A percentile compares a stretch with the other conserved stretches of the same genome.
These are phyloP conservation scores for Abrus pulchellus DNA, from an alignment of 306 rosid species.

Conservation along the genomic window DNA sequence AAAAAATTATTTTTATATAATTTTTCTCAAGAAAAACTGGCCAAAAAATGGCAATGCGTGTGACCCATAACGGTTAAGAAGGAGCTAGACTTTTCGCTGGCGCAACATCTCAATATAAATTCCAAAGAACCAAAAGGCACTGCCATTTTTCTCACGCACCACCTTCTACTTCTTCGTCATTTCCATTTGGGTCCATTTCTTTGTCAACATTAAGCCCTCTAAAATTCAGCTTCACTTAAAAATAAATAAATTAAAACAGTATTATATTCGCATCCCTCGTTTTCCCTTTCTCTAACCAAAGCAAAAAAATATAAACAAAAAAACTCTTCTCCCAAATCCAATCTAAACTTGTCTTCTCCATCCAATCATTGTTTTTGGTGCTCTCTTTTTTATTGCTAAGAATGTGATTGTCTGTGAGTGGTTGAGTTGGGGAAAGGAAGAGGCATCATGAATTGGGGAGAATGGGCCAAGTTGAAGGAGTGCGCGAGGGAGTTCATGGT, in stretches of 20 bases:
- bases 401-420: slow-evolving; percentile 39
- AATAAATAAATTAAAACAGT: neutral
- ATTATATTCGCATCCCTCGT: neutral
- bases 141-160: slow-evolving; percentile 45
- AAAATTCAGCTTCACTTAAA: slow-evolving; percentile 42
- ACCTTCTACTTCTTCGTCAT: slow-evolving; percentile 42
- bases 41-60: neutral
- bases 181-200: slow-evolving; percentile 37
- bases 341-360: neutral
- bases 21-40: too few relatives aligned
- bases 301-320: neutral
- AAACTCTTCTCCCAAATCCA: neutral
- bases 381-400: neutral
- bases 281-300: neutral
- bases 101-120: slow-evolving; percentile 24
- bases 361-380: neutral
- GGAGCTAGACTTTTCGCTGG: neutral
- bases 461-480: slow-evolving; percentile 59
- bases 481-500: slow-evolving; percentile 71
- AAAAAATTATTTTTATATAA: too few relatives aligned
- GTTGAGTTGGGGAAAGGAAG: neutral
- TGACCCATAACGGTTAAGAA: slow-evolving; percentile 32
- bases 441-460: slow-evolving; percentile 28
- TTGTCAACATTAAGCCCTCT: slow-evolving; percentile 50
- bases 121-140: slow-evolving; percentile 36